These are phyloP conservation scores for Steccherinum ochraceum DNA, from an alignment of 768 basidiomycete genomes.

Conservation along the genomic window DNA sequence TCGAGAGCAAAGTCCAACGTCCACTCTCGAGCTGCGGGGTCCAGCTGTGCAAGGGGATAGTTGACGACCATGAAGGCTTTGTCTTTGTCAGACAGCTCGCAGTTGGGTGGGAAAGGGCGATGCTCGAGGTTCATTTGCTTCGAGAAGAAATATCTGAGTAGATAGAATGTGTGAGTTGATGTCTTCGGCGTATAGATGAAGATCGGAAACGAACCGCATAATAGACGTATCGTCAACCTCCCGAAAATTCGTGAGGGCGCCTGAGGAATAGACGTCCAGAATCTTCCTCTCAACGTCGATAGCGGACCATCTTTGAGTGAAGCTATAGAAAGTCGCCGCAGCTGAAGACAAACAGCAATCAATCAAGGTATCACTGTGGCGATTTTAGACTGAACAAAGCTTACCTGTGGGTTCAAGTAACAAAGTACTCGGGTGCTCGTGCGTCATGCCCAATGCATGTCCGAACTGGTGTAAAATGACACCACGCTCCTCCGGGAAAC, in stretches of 20 bases:
- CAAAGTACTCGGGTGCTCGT: constrained; percentile 2
- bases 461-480: constrained; percentile 6
- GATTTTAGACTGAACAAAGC: not conserved
- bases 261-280: not conserved
- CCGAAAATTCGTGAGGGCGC: not conserved
- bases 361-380: not conserved
- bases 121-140: not conserved
- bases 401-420: not conserved
- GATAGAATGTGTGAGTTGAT: not conserved
- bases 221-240: not conserved
- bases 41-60: not conserved
- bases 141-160: not conserved
- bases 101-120: not conserved
- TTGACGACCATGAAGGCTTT: not conserved
- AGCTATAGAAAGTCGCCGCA: not conserved
- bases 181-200: not conserved
- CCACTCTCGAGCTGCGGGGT: not conserved
- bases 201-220: not conserved
- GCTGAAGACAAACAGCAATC: not conserved
- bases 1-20: constrained; percentile 1
- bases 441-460: constrained; percentile 2
- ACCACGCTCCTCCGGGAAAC: not conserved
- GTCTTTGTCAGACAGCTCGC: not conserved
- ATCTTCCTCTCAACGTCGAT: not conserved
- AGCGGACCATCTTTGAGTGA: not conserved